Evolutionary conservation across 2,329 filamentous ascomycete genomes (phyloP).

Genomic region (Ophidiomyces ophidiicola): DNA sequence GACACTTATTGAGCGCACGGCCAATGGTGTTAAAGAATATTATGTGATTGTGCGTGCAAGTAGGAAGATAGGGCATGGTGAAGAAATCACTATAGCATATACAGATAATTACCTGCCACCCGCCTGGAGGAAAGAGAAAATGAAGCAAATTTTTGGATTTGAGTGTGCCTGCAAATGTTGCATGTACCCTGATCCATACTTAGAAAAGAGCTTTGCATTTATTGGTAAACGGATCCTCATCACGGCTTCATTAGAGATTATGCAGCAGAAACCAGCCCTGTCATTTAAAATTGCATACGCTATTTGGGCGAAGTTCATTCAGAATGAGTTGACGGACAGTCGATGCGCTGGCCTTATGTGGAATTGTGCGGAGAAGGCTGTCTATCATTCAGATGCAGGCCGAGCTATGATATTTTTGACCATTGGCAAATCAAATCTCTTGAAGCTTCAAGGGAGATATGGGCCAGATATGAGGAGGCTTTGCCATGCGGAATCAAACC

Average conservation of each 20-base stretch:
- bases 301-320: conserved; percentile 8
- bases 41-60: conserved; percentile 15
- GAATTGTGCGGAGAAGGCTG: conserved; percentile 19
- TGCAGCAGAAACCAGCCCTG: conserved; percentile 13
- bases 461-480: not conserved
- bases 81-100: conserved; percentile 18
- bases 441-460: conserved; percentile 13
- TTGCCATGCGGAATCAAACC: not conserved
- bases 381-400: conserved; percentile 19
- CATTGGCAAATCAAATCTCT: conserved; percentile 12
- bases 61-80: conserved; percentile 17
- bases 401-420: conserved; percentile 17
- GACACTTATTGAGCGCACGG: conserved; percentile 6
- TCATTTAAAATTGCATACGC: conserved; percentile 13
- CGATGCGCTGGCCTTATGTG: conserved; percentile 15
- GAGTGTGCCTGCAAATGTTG: conserved; percentile 20
- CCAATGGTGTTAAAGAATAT: not conserved
- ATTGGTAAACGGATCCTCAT: conserved; percentile 9
- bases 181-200: conserved; percentile 1
- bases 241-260: not conserved
- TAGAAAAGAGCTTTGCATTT: conserved; percentile 15
- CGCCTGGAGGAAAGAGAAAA: conserved; percentile 12
- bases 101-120: conserved; percentile 6
- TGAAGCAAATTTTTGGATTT: conserved; percentile 17
- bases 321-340: conserved; percentile 11